These are phyloP conservation scores for Phlebopus sp. DNA, from an alignment of 1,284 basidiomycete genomes.

Conservation along the genomic window DNA sequence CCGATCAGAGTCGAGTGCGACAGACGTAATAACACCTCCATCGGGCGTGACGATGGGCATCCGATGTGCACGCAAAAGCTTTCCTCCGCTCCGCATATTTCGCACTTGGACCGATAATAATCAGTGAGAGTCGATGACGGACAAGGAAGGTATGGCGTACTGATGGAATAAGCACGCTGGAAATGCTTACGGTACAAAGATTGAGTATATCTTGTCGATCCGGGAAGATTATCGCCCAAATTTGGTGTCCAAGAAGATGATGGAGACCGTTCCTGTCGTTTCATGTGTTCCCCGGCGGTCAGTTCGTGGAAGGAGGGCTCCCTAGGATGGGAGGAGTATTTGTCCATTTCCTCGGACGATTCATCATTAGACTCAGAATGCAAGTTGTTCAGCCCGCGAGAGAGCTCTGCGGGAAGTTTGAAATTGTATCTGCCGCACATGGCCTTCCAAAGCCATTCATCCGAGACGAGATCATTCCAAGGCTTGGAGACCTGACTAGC, in stretches of 20 bases:
- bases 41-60: slow-evolving; percentile 55
- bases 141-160: slow-evolving; percentile 40
- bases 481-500: slow-evolving; percentile 72
- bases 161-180: slow-evolving; percentile 72
- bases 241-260: slow-evolving; percentile 23
- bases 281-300: slow-evolving; percentile 32
- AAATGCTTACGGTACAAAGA: slow-evolving; percentile 74
- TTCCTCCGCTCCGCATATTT: slow-evolving; percentile 85
- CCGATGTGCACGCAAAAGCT: slow-evolving; percentile 72
- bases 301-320: slow-evolving; percentile 41
- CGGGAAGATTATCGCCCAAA: slow-evolving; percentile 12
- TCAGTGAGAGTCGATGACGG: neutral
- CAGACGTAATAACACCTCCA: slow-evolving; percentile 79
- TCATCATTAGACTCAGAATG: slow-evolving; percentile 16
- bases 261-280: slow-evolving; percentile 21
- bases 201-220: slow-evolving; percentile 11
- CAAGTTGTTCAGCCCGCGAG: slow-evolving; percentile 1
- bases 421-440: slow-evolving; percentile 71
- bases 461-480: slow-evolving; percentile 79
- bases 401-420: slow-evolving; percentile 20
- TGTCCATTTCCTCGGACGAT: slow-evolving; percentile 31
- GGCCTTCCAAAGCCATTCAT: slow-evolving; percentile 83
- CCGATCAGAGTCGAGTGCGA: slow-evolving; percentile 84
- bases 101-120: slow-evolving; percentile 47
- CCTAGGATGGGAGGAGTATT: slow-evolving; percentile 35